Evolutionary conservation across 2,329 filamentous ascomycete species (phyloP), one percentile per base, ranked within the genome.

Genomic region (Plectosphaerella cucumerina): DNA sequence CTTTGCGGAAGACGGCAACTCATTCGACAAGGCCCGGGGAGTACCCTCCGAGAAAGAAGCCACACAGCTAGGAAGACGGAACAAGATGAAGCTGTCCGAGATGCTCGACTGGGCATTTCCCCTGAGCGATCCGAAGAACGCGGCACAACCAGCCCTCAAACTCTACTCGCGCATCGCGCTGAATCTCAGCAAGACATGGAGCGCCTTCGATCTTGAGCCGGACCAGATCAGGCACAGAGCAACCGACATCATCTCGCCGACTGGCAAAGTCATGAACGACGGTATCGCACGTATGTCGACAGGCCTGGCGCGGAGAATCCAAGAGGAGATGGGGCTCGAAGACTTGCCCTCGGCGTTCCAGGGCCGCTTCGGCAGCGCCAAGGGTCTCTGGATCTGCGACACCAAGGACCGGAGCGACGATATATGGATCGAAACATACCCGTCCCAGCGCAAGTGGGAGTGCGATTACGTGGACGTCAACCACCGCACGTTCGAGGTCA

Each of bases 301-400:
- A 4, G 76, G 71, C 1, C 75, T 88, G 2, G 84, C 81, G 0
- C 62, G 66, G 1, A 69, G 70, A 41, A 73, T 90, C 5, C 74
- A 77, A 22, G 61, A 72, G 1, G 54, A 55, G 0, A 71, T 87
- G 9, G 77, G 76, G 0, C 65, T 86, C 0, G 57, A 62, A 0
- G 73, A 78, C n/a, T 62, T 80, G 0, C 86, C 87, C 0, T 80
- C 80, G 33, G 84, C 77, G 0, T 84, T 86, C 44, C 89, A 93
- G 64, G 87, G 74, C 2, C 79, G 89, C 1, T 78, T 92, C 34
- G 86, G 82, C 10, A 81, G 85, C 17, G 86, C 86, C 1, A 93
- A 93, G 63, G 89, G 89, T 0, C 73, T 92, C 56, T 92, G 87
- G 88, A 75, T 86, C 44, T 65, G 86, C 5, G 83, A 86, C 56